phyloP scores from a whole-genome alignment of 2,329 filamentous ascomycete genomes.

The Ambrosiella beaveri region DNA sequence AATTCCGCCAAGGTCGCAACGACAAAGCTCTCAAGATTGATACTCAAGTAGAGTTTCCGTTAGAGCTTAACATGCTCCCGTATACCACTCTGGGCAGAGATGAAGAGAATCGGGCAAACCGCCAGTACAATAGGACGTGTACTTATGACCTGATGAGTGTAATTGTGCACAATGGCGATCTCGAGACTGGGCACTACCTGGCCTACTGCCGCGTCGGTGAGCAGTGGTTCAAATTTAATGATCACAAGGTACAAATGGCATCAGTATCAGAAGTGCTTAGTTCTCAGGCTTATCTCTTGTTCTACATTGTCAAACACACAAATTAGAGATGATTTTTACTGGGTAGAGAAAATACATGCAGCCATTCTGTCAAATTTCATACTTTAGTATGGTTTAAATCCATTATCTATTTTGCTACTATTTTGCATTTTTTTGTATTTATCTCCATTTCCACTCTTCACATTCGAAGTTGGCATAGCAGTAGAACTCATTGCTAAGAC shows the following conservation, averaged over 20 bases:
- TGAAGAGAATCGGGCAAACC: slow-evolving; percentile 29
- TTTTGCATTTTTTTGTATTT: not conserved
- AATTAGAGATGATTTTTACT: slow-evolving; percentile 1
- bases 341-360: not conserved
- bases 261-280: slow-evolving; percentile 69
- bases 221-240: slow-evolving; percentile 91
- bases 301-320: slow-evolving; percentile 57
- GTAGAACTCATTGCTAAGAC: slow-evolving; percentile 64
- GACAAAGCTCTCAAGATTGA: slow-evolving; percentile 74
- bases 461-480: slow-evolving; percentile 68
- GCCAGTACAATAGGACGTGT: slow-evolving; percentile 46
- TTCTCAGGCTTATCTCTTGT: slow-evolving; percentile 77
- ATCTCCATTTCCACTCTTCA: slow-evolving; percentile 30
- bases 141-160: slow-evolving; percentile 79
- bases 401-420: slow-evolving; percentile 8
- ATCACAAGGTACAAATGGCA: slow-evolving; percentile 77
- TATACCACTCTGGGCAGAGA: slow-evolving; percentile 56
- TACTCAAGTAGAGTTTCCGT: slow-evolving; percentile 67
- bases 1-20: slow-evolving; percentile 48
- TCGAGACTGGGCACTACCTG: slow-evolving; percentile 83
- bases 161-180: slow-evolving; percentile 81
- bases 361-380: not conserved
- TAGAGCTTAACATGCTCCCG: slow-evolving; percentile 76
- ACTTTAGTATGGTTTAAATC: not conserved
- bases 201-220: slow-evolving; percentile 74